These are phyloP conservation scores for Lolium rigidum DNA, from an alignment of 176 grass and related monocot genomes.

Conservation along the genomic window DNA sequence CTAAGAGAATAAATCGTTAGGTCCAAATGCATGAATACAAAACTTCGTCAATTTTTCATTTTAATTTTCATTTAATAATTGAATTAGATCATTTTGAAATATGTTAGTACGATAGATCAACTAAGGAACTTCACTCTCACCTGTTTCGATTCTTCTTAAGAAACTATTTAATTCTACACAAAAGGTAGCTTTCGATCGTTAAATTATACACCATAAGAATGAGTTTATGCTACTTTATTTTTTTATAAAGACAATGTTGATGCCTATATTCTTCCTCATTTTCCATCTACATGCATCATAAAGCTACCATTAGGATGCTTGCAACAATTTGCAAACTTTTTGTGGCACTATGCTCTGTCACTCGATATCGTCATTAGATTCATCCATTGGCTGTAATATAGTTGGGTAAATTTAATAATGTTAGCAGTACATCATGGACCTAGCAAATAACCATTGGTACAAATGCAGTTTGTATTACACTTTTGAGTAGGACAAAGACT, in stretches of 20 bases:
- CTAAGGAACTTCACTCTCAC: not conserved
- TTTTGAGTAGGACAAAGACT: not conserved
- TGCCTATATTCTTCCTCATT: not conserved
- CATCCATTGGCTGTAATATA: not conserved
- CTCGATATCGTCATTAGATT: not conserved
- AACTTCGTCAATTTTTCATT: not conserved
- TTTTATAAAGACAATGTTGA: not conserved
- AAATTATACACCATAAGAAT: not conserved
- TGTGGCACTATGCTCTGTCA: not conserved
- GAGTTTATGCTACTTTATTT: not conserved
- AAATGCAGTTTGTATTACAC: not conserved
- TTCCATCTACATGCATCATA: not conserved
- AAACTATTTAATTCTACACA: not conserved
- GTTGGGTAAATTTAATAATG: not conserved
- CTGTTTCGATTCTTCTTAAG: not conserved
- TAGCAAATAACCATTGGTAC: not conserved
- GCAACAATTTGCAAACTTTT: not conserved
- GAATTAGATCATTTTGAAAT: not conserved
- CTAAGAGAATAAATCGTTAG: not conserved
- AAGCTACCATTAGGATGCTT: constrained; percentile 2
- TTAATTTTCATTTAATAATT: not conserved
- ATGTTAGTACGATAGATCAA: not conserved
- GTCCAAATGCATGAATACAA: not conserved
- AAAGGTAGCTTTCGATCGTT: not conserved
- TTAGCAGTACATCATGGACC: not conserved